Evolutionary conservation across 768 basidiomycete species (phyloP), one percentile per base, ranked within the genome.

Genomic region (Suillus plorans): DNA sequence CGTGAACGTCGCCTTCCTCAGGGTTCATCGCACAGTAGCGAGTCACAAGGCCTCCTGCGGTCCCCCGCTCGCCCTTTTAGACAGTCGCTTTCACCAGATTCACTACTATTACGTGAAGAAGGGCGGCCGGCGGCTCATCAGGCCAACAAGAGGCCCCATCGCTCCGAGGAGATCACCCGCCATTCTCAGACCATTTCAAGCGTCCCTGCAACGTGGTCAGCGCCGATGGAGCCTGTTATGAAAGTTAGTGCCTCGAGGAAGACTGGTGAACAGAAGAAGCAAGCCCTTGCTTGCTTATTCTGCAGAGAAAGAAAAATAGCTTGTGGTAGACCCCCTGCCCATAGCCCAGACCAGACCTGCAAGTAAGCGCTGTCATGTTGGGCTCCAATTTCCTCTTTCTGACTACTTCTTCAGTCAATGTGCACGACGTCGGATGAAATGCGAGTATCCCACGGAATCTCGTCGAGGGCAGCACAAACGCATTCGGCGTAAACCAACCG

Each of bases 281-380:
- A 82, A 63, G 79, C 78, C 62, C 74, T 83, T 63, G 80, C 80
- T 63, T 84, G 82, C 64, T 70, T 80, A 60, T 84, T 84, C 73
- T 84, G 82, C 66, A 75, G 82, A 64, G 81, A 82, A 73, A 73
- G 82, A 66, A 84, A 84, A 73, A 84, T 84, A 69, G 81, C 81
- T 28, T 84, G 82, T 67, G 82, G 82, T 37, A 73, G 80, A 18
- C 81, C 81, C 18, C 67, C 76, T 62, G 76, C 78, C 34, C 76
- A 76, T 22, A 75, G 66, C 66, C 68, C 71, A 63, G 78, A 80
- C 61, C 74, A 72, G 63, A 76, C 80, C 9, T 84, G 82, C 82
- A 83, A 84, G 82, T 84, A 61, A 71, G 82, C 71, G 18, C 4
- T 64, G 14, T 39, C 52, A 13, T n/a, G 4, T 66, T 49, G 50